phyloP scores from a whole-genome alignment of 2,329 filamentous ascomycete species.

The Dothiorella sarmentorum region DNA sequence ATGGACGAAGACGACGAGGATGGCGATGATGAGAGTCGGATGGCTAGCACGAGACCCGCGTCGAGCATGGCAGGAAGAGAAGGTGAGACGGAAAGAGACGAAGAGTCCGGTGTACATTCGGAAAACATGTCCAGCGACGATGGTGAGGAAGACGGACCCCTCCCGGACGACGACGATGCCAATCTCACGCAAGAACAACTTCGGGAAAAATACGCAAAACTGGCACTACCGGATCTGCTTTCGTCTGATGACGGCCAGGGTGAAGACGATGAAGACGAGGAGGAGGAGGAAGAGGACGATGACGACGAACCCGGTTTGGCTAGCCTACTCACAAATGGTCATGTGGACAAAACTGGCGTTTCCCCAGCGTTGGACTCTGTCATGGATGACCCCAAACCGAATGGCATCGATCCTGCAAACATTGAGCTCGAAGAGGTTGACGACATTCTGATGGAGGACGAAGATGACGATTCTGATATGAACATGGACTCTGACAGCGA shows the following conservation, averaged over 20 bases:
- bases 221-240: constrained; percentile 43
- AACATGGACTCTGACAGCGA: constrained; percentile 20
- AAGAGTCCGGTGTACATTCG: background rate
- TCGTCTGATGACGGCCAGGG: constrained; percentile 31
- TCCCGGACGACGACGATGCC: constrained; percentile 53
- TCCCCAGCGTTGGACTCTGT: background rate
- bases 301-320: constrained; percentile 20
- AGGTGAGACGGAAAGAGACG: background rate
- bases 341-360: background rate
- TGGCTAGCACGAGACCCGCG: constrained; percentile 14
- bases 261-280: constrained; percentile 28
- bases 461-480: constrained; percentile 20
- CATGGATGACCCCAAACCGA: constrained; percentile 4
- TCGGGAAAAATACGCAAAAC: constrained; percentile 63
- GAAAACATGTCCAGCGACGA: constrained; percentile 20
- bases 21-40: constrained; percentile 42
- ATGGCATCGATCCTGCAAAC: constrained; percentile 34
- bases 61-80: constrained; percentile 20
- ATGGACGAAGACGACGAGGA: constrained; percentile 41
- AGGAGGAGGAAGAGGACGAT: constrained; percentile 31
- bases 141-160: constrained; percentile 43
- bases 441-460: constrained; percentile 33
- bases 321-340: constrained; percentile 11
- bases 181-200: constrained; percentile 67
- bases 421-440: constrained; percentile 42